A percentile compares a stretch with the other conserved stretches of the same genome.
Conservation (phyloP, 2,329 filamentous ascomycete genomes). For the Didymella pomorum region DNA sequence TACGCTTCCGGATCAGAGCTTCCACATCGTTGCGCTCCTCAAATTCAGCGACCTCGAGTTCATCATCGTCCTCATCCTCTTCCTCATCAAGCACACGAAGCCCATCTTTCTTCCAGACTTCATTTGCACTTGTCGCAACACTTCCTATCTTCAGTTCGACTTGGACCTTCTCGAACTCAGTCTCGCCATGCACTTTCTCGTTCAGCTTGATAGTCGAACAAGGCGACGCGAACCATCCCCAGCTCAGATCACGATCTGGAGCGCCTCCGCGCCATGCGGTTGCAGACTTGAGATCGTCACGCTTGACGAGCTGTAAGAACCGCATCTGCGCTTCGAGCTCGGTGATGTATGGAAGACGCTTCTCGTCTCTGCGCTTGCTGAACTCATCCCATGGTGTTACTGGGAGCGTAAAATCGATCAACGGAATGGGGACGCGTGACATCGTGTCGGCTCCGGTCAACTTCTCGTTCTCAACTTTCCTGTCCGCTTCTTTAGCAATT, state of each 20-base stretch:
- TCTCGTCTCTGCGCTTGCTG: slow-evolving; percentile 20
- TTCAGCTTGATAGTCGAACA: slow-evolving; percentile 50
- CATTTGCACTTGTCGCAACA: slow-evolving; percentile 51
- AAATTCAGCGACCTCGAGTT: slow-evolving; percentile 34
- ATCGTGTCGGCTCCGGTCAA: slow-evolving; percentile 58
- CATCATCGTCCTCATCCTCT: slow-evolving; percentile 51
- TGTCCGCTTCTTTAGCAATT: slow-evolving; percentile 48
- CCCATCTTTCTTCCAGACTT: slow-evolving; percentile 59
- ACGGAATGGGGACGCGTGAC: slow-evolving; percentile 58
- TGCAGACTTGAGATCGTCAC: slow-evolving; percentile 39
- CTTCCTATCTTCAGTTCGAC: slow-evolving; percentile 42
- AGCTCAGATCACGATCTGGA: slow-evolving; percentile 53
- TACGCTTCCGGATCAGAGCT: slow-evolving; percentile 51
- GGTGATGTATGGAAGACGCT: slow-evolving; percentile 21
- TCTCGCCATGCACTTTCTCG: slow-evolving; percentile 53
- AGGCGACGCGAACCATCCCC: slow-evolving; percentile 58
- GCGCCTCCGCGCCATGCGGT: slow-evolving; percentile 54
- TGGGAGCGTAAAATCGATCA: slow-evolving; percentile 55
- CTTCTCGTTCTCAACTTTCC: slow-evolving; percentile 54
- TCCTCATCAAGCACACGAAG: slow-evolving; percentile 55
- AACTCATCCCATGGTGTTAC: slow-evolving; percentile 58
- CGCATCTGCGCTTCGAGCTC: slow-evolving; percentile 43
- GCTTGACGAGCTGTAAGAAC: slow-evolving; percentile 48
- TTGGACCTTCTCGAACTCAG: slow-evolving; percentile 49
- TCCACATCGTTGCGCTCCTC: slow-evolving; percentile 44